These are phyloP conservation scores for Umbilicaria muhlenbergii DNA, from an alignment of 495 filamentous ascomycete species.

Conservation along the genomic window DNA sequence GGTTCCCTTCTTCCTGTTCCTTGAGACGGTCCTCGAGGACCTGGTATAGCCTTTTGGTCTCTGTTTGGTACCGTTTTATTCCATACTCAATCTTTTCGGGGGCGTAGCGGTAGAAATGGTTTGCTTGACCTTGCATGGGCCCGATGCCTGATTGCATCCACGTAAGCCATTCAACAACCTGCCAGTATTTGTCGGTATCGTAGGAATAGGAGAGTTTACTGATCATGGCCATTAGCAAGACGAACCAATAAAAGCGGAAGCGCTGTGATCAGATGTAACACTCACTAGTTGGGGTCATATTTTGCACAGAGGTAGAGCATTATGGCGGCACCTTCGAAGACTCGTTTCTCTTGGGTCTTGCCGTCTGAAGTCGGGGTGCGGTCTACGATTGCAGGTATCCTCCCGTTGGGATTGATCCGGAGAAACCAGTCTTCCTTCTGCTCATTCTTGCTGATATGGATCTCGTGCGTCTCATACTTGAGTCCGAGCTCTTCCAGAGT, in stretches of 20 bases:
- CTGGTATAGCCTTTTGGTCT: conserved; percentile 23
- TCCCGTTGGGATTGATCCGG: conserved; percentile 79
- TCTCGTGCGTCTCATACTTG: conserved; percentile 42
- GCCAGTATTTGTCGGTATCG: conserved; percentile 25
- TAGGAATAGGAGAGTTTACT: conserved; percentile 25
- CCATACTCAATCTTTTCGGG: conserved; percentile 23
- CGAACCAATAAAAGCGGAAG: no score
- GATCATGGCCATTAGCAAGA: no score
- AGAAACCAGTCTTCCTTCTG: conserved; percentile 76
- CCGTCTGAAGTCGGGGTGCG: conserved; percentile 21
- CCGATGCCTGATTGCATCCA: conserved; percentile 28
- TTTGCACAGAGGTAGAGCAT: conserved; percentile 30
- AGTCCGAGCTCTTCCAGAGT: conserved; percentile 66
- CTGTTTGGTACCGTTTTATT: conserved; percentile 24
- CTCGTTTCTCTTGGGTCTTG: conserved; percentile 20
- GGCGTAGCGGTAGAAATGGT: conserved; percentile 26
- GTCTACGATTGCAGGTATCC: conserved; percentile 70
- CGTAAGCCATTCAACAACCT: conserved; percentile 30
- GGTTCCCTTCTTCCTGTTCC: conserved; percentile 10
- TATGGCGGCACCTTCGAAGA: conserved; percentile 33
- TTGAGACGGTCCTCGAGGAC: conserved; percentile 28
- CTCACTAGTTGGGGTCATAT: conserved; percentile 25
- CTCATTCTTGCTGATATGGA: conserved; percentile 46
- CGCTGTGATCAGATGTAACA: no score
- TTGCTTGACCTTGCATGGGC: conserved; percentile 29